These are phyloP conservation scores for Magnaporthales sp. DNA, from an alignment of 2,329 filamentous ascomycete species.

Conservation along the genomic window DNA sequence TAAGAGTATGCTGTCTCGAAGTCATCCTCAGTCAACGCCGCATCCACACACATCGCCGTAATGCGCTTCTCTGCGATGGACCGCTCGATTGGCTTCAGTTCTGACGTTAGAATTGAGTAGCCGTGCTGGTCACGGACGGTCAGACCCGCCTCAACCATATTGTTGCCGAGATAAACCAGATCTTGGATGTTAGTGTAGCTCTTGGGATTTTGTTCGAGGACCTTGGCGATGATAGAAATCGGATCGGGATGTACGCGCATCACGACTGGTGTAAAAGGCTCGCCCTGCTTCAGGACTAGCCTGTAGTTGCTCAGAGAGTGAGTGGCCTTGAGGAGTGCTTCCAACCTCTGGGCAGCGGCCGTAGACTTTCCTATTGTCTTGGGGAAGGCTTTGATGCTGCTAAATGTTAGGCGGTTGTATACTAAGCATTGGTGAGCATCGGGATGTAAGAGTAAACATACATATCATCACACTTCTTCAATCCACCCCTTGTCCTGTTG, in stretches of 20 bases:
- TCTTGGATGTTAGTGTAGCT: slow-evolving; percentile 70
- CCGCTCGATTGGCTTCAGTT: slow-evolving; percentile 20
- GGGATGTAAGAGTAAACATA: slow-evolving; percentile 26
- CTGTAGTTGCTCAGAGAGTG: slow-evolving; percentile 70
- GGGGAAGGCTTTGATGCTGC: slow-evolving; percentile 56
- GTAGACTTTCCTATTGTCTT: slow-evolving; percentile 43
- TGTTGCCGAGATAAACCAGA: slow-evolving; percentile 58
- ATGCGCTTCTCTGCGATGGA: slow-evolving; percentile 53
- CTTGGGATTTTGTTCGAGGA: slow-evolving; percentile 66
- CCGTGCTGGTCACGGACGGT: slow-evolving; percentile 21
- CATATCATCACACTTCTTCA: slow-evolving; percentile 73
- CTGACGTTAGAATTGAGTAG: slow-evolving; percentile 14
- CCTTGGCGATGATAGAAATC: slow-evolving; percentile 60
- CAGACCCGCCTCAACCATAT: slow-evolving; percentile 55
- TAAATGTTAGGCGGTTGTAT: neutral
- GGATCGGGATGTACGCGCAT: slow-evolving; percentile 72
- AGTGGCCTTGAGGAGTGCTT: slow-evolving; percentile 61
- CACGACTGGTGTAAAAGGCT: slow-evolving; percentile 70
- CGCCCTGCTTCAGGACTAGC: slow-evolving; percentile 68
- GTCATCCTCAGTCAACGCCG: slow-evolving; percentile 66
- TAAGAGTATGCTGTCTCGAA: slow-evolving; percentile 86
- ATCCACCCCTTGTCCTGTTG: slow-evolving; percentile 64
- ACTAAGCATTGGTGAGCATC: no score
- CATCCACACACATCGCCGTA: slow-evolving; percentile 72
- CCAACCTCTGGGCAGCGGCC: slow-evolving; percentile 43